These are phyloP conservation scores for Musa itinerans DNA, from an alignment of 176 grass and related monocot species.

Conservation along the genomic window DNA sequence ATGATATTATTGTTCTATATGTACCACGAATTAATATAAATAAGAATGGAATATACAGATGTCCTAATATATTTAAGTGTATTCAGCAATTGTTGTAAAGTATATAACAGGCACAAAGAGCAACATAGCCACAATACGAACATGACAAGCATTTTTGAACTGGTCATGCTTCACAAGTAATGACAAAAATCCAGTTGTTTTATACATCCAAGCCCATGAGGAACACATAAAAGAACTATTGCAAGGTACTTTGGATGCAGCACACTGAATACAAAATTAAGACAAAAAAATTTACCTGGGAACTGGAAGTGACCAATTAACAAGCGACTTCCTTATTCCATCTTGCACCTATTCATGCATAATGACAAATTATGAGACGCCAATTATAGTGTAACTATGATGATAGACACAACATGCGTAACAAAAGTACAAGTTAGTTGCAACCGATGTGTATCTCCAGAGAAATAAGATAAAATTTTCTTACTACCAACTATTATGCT, in stretches of 20 bases:
- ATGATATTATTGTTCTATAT: not conserved
- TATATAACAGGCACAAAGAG: not conserved
- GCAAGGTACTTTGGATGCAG: no score
- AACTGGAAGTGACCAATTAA: not conserved
- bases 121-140: not conserved
- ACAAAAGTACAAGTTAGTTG: no score
- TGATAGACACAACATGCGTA: not conserved
- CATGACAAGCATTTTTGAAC: not conserved
- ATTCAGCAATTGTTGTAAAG: not conserved
- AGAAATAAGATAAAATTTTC: not conserved
- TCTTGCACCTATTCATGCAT: conserved; percentile 4
- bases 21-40: not conserved
- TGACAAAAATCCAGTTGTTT: not conserved
- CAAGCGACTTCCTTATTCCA: not conserved
- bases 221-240: no score
- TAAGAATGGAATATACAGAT: not conserved
- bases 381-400: no score
- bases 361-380: not conserved
- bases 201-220: not conserved
- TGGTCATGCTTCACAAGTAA: not conserved
- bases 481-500: not conserved
- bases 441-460: no score
- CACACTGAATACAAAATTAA: no score
- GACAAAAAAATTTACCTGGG: not conserved
- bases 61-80: not conserved